These are phyloP conservation scores for Byssochlamys sp. DNA, from an alignment of 2,329 filamentous ascomycete genomes.

Conservation along the genomic window DNA sequence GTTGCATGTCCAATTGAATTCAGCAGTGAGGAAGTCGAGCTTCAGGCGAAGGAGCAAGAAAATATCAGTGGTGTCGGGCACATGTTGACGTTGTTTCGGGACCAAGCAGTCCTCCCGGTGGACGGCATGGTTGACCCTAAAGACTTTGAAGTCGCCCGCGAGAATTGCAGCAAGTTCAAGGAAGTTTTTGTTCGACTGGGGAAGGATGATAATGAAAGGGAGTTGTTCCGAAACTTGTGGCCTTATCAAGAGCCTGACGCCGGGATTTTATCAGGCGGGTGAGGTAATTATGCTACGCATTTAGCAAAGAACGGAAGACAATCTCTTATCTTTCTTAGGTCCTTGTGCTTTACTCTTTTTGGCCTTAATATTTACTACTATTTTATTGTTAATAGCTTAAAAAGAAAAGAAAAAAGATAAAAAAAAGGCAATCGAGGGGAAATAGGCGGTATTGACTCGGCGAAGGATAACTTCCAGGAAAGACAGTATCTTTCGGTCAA, in stretches of 20 bases:
- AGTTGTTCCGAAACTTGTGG: conserved; percentile 9
- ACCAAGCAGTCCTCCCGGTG: conserved; percentile 18
- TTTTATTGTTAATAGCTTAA: too few species aligned
- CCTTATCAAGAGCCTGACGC: conserved; percentile 7
- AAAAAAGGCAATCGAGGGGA: too few species aligned
- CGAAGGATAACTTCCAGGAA: background rate
- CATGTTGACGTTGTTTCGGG: conserved; percentile 20
- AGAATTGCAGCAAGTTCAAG: conserved; percentile 2
- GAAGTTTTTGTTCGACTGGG: conserved; percentile 1
- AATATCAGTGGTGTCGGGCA: conserved; percentile 22
- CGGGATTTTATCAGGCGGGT: too few species aligned
- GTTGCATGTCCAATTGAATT: conserved; percentile 3
- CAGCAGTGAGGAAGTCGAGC: conserved; percentile 12
- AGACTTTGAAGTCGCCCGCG: conserved; percentile 14
- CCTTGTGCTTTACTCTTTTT: too few species aligned
- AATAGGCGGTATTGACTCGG: too few species aligned
- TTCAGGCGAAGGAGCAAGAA: conserved; percentile 19
- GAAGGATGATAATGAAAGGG: background rate
- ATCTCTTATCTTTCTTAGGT: too few species aligned
- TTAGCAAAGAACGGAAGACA: too few species aligned
- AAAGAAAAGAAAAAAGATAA: too few species aligned
- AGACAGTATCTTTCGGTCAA: background rate
- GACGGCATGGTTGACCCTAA: conserved; percentile 24
- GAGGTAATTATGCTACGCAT: too few species aligned
- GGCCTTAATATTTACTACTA: too few species aligned